Evolutionary conservation across 2,329 filamentous ascomycete genomes (phyloP), one percentile per base, ranked within the genome.

Genomic region (Ilyonectria mors-panacis): DNA sequence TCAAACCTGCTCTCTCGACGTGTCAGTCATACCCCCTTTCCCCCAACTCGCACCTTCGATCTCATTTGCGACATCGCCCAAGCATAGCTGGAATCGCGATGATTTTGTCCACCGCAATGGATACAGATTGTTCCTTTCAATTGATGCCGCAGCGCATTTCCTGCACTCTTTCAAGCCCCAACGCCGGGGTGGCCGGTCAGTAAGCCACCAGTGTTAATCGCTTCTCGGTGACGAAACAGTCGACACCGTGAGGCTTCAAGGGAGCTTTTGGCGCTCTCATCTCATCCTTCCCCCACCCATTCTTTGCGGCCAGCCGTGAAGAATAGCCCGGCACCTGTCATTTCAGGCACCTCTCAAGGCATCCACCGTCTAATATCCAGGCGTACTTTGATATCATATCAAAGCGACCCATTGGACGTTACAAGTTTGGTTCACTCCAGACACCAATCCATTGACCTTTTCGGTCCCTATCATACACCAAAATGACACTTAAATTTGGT

Each of bases 101-200:
- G 64, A 58, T 56, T 28, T 53, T 63, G 59, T 62, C 62, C n/a
- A 67, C 62, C 70, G 63, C 63, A 53, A 78, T 78, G 76, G 62
- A 66, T 67, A 37, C 28, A 13, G 51, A 37, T 47, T 53, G 23
- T n/a, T 3, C 51, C 6, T 62, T 56, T 9, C 57, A 39, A 23
- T 56, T 59, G 66, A 72, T 75, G 72, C 71, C 70, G 48, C 51
- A 65, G 68, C 64, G 72, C 71, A 70, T 70, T 58, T 55, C 50
- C 67, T 58, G 54, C 68, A 53, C 62, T 61, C 35, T 80, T 76
- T 78, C 83, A 83, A 86, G 80, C 85, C 86, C 86, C 85, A 87
- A 85, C 75, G 85, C 68, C 72, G 85, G 85, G 86, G 85, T 86
- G 68, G 74, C 74, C 70, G 77, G 74, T 73, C 75, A 84, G 75